Percentiles rank a stretch among this genome's conserved stretches.
phyloP scores from a whole-genome alignment of 2,329 filamentous ascomycete species.

The Xylariaceae sp. region DNA sequence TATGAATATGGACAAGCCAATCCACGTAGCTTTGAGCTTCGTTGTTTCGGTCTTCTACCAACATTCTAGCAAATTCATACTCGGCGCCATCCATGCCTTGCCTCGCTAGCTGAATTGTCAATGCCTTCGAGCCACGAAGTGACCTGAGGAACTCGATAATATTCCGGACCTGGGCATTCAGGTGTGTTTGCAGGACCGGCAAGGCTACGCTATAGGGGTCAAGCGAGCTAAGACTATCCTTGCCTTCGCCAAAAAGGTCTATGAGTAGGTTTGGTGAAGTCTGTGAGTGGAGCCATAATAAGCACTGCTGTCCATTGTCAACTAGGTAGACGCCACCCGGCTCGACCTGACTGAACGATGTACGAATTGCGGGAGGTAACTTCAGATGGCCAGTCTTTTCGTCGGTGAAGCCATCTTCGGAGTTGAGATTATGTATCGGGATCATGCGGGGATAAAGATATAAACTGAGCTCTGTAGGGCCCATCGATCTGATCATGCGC shows the following conservation, averaged over 20 bases:
- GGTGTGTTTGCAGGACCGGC: conserved; percentile 85
- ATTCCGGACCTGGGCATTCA: conserved; percentile 95
- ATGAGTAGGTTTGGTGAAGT: conserved; percentile 90
- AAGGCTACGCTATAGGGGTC: conserved; percentile 82
- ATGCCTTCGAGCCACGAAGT: conserved; percentile 82
- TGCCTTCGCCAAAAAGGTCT: conserved; percentile 86
- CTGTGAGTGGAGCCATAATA: conserved; percentile 91
- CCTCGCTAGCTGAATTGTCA: conserved; percentile 87
- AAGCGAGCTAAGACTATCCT: conserved; percentile 73
- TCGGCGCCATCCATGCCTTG: conserved; percentile 95
- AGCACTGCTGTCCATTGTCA: conserved; percentile 90
- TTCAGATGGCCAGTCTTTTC: conserved; percentile 82
- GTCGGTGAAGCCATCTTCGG: conserved; percentile 92
- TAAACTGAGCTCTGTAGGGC: conserved; percentile 81
- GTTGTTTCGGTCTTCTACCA: conserved; percentile 95
- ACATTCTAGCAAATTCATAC: conserved; percentile 90
- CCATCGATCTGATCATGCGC: conserved; percentile 88
- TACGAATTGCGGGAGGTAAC: conserved; percentile 80
- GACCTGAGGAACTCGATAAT: conserved; percentile 85
- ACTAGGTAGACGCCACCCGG: conserved; percentile 93
- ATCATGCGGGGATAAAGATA: conserved; percentile 97
- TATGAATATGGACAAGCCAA: conserved; percentile 95
- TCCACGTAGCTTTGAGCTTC: conserved; percentile 98
- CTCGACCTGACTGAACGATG: conserved; percentile 87
- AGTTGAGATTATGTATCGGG: conserved; percentile 85